Conservation (phyloP, 306 rosid species). For the Cicer pinnatifidum region DNA sequence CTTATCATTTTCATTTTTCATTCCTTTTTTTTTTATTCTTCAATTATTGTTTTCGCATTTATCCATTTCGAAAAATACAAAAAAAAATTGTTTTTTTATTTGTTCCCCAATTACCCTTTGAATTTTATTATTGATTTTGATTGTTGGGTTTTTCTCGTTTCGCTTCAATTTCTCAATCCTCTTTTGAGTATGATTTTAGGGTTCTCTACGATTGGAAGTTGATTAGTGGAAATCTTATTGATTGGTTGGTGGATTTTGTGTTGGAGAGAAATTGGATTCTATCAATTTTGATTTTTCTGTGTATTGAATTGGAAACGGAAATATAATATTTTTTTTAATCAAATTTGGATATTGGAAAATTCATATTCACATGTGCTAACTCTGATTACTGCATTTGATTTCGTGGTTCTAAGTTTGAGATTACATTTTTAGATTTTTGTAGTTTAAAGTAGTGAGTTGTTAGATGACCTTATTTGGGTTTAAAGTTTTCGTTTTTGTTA, state of each 20-base stretch:
- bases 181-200: constrained; percentile 27
- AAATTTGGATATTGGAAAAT: constrained; percentile 36
- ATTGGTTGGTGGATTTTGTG: constrained; percentile 35
- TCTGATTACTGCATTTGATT: constrained; percentile 30
- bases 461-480: constrained; percentile 21
- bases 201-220: constrained; percentile 31
- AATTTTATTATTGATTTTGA: constrained; percentile 10
- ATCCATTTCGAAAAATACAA: background rate
- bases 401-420: constrained; percentile 22
- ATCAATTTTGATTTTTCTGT: constrained; percentile 6
- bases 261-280: background rate
- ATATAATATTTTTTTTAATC: background rate
- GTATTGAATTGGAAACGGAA: constrained; percentile 26
- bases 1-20: constrained; percentile 36
- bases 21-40: background rate
- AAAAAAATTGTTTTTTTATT: background rate
- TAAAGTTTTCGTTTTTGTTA: background rate
- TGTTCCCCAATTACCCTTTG: constrained; percentile 23
- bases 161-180: constrained; percentile 23
- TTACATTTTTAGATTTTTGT: constrained; percentile 9
- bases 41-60: background rate
- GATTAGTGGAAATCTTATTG: constrained; percentile 12
- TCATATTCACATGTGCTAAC: background rate
- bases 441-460: background rate
- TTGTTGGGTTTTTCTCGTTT: constrained; percentile 31